Percentiles rank a stretch among this genome's conserved stretches.
phyloP scores from a whole-genome alignment of 2,329 filamentous ascomycete genomes.

The Sclerotinia glacialis region DNA sequence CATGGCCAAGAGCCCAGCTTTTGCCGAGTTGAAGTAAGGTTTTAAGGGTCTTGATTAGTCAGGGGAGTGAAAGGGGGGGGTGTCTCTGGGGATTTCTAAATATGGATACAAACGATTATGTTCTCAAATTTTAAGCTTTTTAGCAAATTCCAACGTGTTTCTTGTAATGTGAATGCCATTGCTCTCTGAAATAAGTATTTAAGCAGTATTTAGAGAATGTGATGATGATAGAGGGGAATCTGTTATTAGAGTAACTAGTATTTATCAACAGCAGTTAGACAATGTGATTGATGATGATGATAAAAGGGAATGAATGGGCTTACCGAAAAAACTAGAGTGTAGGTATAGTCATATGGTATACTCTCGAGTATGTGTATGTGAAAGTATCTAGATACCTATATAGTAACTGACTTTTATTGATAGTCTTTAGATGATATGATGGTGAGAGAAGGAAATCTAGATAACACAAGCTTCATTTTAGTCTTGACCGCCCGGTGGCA shows the following conservation, averaged over 20 bases:
- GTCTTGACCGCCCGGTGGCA: not conserved
- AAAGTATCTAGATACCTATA: not conserved
- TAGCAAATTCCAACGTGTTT: not conserved
- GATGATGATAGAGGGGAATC: not conserved
- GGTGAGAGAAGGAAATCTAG: no score
- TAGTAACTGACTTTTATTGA: no score
- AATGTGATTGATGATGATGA: not conserved
- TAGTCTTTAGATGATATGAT: no score
- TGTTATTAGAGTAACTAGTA: no score
- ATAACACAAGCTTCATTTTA: not conserved
- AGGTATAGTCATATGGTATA: no score
- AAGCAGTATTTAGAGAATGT: not conserved
- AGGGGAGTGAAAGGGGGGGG: not conserved
- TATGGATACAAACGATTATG: not conserved
- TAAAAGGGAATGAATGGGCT: not conserved
- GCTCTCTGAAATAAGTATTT: not conserved
- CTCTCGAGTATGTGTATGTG: no score
- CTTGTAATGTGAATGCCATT: not conserved
- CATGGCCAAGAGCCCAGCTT: constrained; percentile 39
- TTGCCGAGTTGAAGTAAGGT: constrained; percentile 41
- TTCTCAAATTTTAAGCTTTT: not conserved
- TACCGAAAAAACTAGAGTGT: no score
- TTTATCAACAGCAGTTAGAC: not conserved
- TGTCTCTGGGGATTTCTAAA: not conserved
- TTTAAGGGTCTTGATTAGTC: not conserved